Evolutionary conservation across 306 rosid species (phyloP), one percentile per base, ranked within the genome.

Genomic region (Purshia tridentata): DNA sequence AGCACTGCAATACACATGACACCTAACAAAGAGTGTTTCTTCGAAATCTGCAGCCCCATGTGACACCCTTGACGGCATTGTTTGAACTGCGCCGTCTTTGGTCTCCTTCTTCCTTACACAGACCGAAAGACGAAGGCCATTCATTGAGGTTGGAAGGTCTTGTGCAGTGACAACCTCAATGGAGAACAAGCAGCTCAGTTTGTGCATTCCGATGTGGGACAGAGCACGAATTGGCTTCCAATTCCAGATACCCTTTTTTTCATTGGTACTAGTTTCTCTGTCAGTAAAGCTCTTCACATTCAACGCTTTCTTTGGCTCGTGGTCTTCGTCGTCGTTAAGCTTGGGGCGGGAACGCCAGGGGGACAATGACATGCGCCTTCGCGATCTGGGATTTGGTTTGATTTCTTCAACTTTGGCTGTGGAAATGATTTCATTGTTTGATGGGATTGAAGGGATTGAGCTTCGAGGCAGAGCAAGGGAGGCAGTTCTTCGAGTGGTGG

Each of bases 31-130:
- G 51, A 95, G 80, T 11, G 99, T 95, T 88, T 95, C 99, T 69
- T 95, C 99, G 5, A 95, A 95, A 84, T 95, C 99, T 62, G 93
- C 98, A 74, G 93, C 93, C 63, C 91, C 97, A 70, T 92, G 97
- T 6, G 96, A 76, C 44, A 92, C 98, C 55, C 97, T 83, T 14
- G 99, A 87, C 0, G 97, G 96, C 99, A 95, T 95, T 74, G 99
- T 91, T 72, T 92, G 92, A 41, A 91, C 97, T 1, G 96, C 91
- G 42, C 97, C 99, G 3, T 91, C 99, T 72, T 83, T 91, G n/a
- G 97, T 91, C 76, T 90, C 99, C 79, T 92, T 92, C 90, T 95
- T 95, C 65, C 96, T 85, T 2, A 95, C 92, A 56, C 93, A 84
- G 29, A 92, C 89, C 6, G 91, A 86, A 9, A 95, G 87, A 49